phyloP scores from a whole-genome alignment of 2,329 filamentous ascomycete species.

The Phoma sp. region DNA sequence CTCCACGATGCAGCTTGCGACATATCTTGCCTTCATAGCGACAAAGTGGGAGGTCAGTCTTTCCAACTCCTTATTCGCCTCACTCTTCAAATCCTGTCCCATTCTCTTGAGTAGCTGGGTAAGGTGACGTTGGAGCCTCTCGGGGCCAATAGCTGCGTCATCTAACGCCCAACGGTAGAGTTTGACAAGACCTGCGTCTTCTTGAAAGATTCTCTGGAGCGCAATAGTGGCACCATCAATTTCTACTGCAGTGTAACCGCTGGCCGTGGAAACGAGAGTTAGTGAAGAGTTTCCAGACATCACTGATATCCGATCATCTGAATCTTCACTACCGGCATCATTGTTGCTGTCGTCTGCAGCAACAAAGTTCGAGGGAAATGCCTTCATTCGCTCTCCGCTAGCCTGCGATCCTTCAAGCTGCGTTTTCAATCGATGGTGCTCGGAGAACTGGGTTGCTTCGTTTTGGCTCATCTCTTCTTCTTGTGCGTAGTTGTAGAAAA shows the following conservation, averaged over 20 bases:
- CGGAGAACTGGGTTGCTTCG: too few species aligned
- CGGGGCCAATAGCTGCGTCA: neutral
- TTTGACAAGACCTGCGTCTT: neutral
- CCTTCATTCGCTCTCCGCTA: too few species aligned
- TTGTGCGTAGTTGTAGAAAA: too few species aligned
- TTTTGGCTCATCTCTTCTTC: too few species aligned
- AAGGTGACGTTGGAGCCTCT: neutral
- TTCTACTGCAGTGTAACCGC: neutral
- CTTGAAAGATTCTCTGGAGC: neutral
- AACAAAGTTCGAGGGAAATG: too few species aligned
- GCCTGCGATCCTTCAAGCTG: too few species aligned
- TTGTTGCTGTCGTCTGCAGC: too few species aligned
- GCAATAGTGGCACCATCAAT: neutral
- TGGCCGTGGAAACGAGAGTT: neutral
- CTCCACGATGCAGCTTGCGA: neutral
- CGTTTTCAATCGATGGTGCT: too few species aligned
- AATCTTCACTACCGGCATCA: too few species aligned
- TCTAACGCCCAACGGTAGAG: neutral
- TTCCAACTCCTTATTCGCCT: neutral
- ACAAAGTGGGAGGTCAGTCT: neutral
- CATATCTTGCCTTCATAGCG: neutral
- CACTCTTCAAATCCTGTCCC: neutral
- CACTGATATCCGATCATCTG: neutral
- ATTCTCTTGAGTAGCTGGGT: neutral
- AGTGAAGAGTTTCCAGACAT: neutral